These are phyloP conservation scores for Scytalidium lignicola DNA, from an alignment of 2,329 filamentous ascomycete species.

Conservation along the genomic window DNA sequence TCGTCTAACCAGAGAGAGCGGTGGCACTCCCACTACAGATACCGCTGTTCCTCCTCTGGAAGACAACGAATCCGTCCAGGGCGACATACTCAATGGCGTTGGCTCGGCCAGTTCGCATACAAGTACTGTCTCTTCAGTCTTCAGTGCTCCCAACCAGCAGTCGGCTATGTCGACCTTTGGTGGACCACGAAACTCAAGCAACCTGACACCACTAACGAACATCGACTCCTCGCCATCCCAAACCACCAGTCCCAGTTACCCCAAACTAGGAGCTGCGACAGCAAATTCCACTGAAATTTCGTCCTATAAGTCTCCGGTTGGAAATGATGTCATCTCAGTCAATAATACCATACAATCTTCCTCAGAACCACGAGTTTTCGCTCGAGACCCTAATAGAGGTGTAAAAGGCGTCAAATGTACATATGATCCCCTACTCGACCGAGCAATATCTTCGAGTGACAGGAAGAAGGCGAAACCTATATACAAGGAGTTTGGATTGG, in stretches of 20 bases:
- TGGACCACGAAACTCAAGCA: slow-evolving; percentile 31
- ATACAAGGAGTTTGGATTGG: slow-evolving; percentile 61
- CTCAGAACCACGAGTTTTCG: slow-evolving; percentile 34
- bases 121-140: slow-evolving; percentile 67
- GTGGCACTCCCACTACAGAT: slow-evolving; percentile 16
- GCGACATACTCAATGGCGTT: slow-evolving; percentile 65
- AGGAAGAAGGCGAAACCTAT: slow-evolving; percentile 54
- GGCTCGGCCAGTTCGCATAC: slow-evolving; percentile 68
- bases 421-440: slow-evolving; percentile 47
- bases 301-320: slow-evolving; percentile 10
- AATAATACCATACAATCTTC: slow-evolving; percentile 13
- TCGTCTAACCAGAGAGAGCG: slow-evolving; percentile 19
- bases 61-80: slow-evolving; percentile 54
- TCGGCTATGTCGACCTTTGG: slow-evolving; percentile 19
- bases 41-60: slow-evolving; percentile 30
- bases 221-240: slow-evolving; percentile 61
- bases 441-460: slow-evolving; percentile 39
- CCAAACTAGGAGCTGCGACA: slow-evolving; percentile 27
- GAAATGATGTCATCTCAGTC: slow-evolving; percentile 25
- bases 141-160: slow-evolving; percentile 41
- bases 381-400: slow-evolving; percentile 50
- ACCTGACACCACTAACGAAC: slow-evolving; percentile 61
- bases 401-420: slow-evolving; percentile 54
- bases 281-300: slow-evolving; percentile 27
- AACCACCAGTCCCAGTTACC: slow-evolving; percentile 45